Evolutionary conservation across 345 rosid species (phyloP), one percentile per base, ranked within the genome.

Genomic region (Syzygium aromaticum): DNA sequence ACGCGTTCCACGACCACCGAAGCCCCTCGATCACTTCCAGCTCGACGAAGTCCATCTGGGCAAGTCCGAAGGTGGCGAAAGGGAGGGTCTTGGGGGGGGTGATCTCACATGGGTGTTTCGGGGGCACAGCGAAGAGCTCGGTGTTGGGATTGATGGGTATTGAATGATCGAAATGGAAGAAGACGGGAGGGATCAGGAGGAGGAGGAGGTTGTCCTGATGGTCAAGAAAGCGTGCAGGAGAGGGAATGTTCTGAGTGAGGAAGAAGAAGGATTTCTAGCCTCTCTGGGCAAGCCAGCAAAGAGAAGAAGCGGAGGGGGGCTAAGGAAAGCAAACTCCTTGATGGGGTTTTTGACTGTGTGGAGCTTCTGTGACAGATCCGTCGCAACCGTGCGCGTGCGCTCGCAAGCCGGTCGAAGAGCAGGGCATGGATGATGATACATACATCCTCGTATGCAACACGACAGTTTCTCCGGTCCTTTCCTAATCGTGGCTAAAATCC

Each of bases 1-100:
- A 98, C 64, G 99, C 94, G 92, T 96, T 95, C 99, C 99, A 96
- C 15, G 99, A 87, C 99, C 99, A 98, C 7, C 99, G 93, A 15
- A 98, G 93, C 21, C 99, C 98, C 33, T 98, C 99, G 91, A 95
- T 98, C 87, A 94, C 94, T 88, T 98, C 99, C 56, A 98, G 88
- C 56, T 98, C 99, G 53, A 90, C 59, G 90, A 98, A 98, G 93
- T 96, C 99, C 99, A 98, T 96, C 16, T 23, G 49, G 27, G 12
- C 14, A 40, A 73, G 0, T 73, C 0, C 43, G 59, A 22, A 11
- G n/a, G 82, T 11, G 64, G 33, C 14, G 1, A 38, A 38, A 73
- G 49, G 49, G 82, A 73, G 49, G 82, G 82, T 38, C 38, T 73
- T 73, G 25, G 23, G 49, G 23, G 49, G 49, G 49, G 49, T 10